Evolutionary conservation across 257 asterid genomes (phyloP).

Genomic region (Fraxinus quadrangulata): DNA sequence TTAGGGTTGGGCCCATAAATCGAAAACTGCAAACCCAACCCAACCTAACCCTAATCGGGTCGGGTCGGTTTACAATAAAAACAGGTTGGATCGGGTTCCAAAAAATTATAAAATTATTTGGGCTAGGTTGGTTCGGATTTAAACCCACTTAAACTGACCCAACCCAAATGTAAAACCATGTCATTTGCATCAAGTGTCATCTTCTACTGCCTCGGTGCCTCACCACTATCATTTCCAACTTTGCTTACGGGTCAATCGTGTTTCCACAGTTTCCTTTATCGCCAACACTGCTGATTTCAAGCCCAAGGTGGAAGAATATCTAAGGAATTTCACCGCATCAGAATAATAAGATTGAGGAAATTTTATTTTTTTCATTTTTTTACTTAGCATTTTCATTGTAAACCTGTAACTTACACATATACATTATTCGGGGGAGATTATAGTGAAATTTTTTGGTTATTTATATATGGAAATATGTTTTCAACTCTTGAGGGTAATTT

Average conservation of each 20-base stretch:
- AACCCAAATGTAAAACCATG: too few species aligned
- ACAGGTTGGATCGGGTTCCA: too few species aligned
- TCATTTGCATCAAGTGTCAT: not conserved
- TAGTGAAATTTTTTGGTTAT: slow-evolving; percentile 23
- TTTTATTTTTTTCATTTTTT: not conserved
- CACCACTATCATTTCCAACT: slow-evolving; percentile 34
- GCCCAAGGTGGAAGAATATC: slow-evolving; percentile 67
- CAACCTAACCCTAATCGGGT: too few species aligned
- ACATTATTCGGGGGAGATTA: slow-evolving; percentile 49
- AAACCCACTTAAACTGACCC: too few species aligned
- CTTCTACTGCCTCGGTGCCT: slow-evolving; percentile 11
- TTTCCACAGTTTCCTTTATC: slow-evolving; percentile 77
- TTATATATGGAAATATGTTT: not conserved
- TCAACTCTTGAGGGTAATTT: not conserved
- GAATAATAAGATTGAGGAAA: slow-evolving; percentile 39
- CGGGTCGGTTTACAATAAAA: too few species aligned
- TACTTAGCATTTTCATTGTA: slow-evolving; percentile 29
- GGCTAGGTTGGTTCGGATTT: too few species aligned
- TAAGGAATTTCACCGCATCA: slow-evolving; percentile 32
- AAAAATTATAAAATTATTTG: too few species aligned
- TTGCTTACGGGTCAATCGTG: slow-evolving; percentile 71
- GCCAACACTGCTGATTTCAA: slow-evolving; percentile 65
- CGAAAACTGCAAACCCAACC: too few species aligned
- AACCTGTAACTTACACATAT: slow-evolving; percentile 45
- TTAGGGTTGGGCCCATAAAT: too few species aligned